A percentile compares a stretch with the other conserved stretches of the same genome.
Evolutionary conservation across 2,329 filamentous ascomycete genomes (phyloP).

Genomic region (Uncinocarpus reesii): DNA sequence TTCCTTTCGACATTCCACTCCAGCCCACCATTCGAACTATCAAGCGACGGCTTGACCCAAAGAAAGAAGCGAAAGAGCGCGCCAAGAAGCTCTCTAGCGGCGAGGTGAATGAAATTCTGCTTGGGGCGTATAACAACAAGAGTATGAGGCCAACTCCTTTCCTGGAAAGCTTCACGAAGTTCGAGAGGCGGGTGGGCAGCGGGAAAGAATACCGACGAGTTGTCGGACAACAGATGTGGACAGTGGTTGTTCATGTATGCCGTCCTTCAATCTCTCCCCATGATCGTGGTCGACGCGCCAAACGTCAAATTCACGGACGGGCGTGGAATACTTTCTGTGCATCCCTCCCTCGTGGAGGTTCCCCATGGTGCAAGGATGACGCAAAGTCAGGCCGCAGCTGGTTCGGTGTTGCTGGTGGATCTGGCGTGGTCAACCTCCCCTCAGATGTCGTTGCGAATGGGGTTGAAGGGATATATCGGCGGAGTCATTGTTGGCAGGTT

Average conservation of each 20-base stretch:
- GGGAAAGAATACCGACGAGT: conserved; percentile 38
- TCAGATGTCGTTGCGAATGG: conserved; percentile 56
- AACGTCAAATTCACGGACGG: conserved; percentile 36
- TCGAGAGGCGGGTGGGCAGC: conserved; percentile 36
- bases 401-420: conserved; percentile 51
- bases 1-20: conserved; percentile 79
- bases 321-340: conserved; percentile 43
- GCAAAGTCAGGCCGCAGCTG: conserved; percentile 36
- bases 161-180: conserved; percentile 40
- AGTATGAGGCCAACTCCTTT: conserved; percentile 44
- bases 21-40: conserved; percentile 60
- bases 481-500: conserved; percentile 59
- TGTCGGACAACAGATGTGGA: conserved; percentile 39
- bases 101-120: conserved; percentile 66
- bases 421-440: conserved; percentile 51
- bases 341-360: conserved; percentile 40
- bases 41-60: conserved; percentile 55
- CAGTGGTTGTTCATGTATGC: conserved; percentile 45
- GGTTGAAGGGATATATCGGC: conserved; percentile 56
- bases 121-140: conserved; percentile 71
- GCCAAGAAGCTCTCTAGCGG: conserved; percentile 65
- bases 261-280: conserved; percentile 41
- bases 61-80: conserved; percentile 63
- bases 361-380: conserved; percentile 41
- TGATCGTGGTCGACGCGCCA: conserved; percentile 42